These are phyloP conservation scores for Metschnikowia arizonensis DNA, from an alignment of 805 yeast genomes.

Conservation along the genomic window DNA sequence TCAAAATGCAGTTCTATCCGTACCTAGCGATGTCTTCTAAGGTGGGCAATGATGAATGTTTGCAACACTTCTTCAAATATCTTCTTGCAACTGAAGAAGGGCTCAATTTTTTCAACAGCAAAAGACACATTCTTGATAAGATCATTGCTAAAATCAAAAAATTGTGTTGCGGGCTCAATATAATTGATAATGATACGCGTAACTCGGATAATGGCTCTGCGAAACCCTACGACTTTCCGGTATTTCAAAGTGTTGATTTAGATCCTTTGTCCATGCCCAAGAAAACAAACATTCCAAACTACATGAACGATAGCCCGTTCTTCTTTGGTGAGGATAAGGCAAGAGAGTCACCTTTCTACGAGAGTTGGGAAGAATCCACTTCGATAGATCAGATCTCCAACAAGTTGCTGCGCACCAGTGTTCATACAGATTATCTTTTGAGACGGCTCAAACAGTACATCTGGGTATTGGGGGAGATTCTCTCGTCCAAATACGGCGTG, in stretches of 20 bases:
- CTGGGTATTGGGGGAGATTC: slow-evolving; percentile 87
- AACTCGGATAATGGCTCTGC: background rate
- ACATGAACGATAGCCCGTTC: slow-evolving; percentile 4
- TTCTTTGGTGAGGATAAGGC: slow-evolving; percentile 3
- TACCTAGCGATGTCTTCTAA: slow-evolving; percentile 14
- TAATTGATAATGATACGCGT: slow-evolving; percentile 7
- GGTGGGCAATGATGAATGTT: background rate
- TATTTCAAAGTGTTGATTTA: slow-evolving; percentile 1
- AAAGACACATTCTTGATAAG: slow-evolving; percentile 36
- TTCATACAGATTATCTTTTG: slow-evolving; percentile 15
- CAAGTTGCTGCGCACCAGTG: background rate
- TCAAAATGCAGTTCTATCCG: slow-evolving; percentile 21
- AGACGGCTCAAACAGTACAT: slow-evolving; percentile 62
- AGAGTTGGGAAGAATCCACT: background rate
- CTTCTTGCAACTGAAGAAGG: slow-evolving; percentile 82
- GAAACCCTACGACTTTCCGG: background rate
- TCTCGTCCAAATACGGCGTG: slow-evolving; percentile 68
- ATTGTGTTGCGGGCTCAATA: slow-evolving; percentile 10
- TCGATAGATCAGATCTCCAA: slow-evolving; percentile 14
- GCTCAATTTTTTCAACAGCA: slow-evolving; percentile 47
- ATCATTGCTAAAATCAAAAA: slow-evolving; percentile 22
- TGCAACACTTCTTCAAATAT: slow-evolving; percentile 70
- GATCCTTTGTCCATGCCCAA: background rate
- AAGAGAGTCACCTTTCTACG: background rate
- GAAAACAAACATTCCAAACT: background rate